phyloP scores from a whole-genome alignment of 1,139 yeast genomes.

The Yueomyces sp. region DNA sequence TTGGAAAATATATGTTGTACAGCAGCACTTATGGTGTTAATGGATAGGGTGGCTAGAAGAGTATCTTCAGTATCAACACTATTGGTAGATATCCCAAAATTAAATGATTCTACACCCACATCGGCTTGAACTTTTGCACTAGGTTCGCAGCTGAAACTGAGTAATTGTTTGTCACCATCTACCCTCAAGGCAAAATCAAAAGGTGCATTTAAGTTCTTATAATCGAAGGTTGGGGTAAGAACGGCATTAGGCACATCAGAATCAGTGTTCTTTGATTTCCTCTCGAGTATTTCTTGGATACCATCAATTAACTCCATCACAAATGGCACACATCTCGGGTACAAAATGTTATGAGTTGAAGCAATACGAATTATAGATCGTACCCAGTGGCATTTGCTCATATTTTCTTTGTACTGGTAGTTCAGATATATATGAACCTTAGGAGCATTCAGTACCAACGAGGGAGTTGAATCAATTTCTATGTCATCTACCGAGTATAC shows the following conservation, averaged over 20 bases:
- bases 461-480: conserved; percentile 35
- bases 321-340: conserved; percentile 72
- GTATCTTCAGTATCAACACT: conserved; percentile 31
- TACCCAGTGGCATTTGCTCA: conserved; percentile 20
- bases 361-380: conserved; percentile 18
- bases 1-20: conserved; percentile 85
- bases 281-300: conserved; percentile 27
- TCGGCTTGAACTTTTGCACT: conserved; percentile 85
- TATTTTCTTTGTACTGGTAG: conserved; percentile 26
- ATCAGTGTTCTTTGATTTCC: conserved; percentile 1
- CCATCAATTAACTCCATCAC: conserved; percentile 44
- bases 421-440: conserved; percentile 48
- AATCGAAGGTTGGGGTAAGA: conserved; percentile 16
- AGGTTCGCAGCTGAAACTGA: conserved; percentile 82
- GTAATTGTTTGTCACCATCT: conserved; percentile 56
- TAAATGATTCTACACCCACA: conserved; percentile 57
- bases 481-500: conserved; percentile 32
- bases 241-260: not conserved
- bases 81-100: conserved; percentile 45
- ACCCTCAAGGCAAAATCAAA: conserved; percentile 56
- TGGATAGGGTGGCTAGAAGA: conserved; percentile 32
- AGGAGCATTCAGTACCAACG: conserved; percentile 64
- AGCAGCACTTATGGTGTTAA: conserved; percentile 49
- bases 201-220: conserved; percentile 32
- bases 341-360: conserved; percentile 60